Evolutionary conservation across 441 rosid species (phyloP).

Genomic region (Melastoma candidum): DNA sequence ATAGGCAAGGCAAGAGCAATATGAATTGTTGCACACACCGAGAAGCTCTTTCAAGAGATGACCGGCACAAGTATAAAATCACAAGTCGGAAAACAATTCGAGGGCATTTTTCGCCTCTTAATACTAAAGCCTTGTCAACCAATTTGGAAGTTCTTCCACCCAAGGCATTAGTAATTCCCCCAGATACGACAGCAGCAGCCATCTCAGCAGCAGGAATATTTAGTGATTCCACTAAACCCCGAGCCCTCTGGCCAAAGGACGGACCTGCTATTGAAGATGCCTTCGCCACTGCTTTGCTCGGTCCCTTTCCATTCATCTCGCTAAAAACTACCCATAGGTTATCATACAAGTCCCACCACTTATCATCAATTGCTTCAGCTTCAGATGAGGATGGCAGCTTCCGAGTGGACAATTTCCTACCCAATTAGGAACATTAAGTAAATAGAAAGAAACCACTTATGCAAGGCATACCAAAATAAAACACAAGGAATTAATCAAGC

Average conservation of each 20-base stretch:
- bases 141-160: constrained; percentile 77
- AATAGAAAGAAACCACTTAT: background rate
- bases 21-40: constrained; percentile 82
- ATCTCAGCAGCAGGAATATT: constrained; percentile 99
- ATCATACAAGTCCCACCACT: constrained; percentile 93
- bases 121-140: constrained; percentile 91
- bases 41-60: constrained; percentile 92
- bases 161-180: constrained; percentile 93
- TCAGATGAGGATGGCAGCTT: constrained; percentile 34
- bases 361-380: constrained; percentile 40
- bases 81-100: constrained; percentile 85
- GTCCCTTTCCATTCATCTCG: constrained; percentile 87
- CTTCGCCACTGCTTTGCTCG: constrained; percentile 57
- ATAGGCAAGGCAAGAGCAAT: constrained; percentile 75
- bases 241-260: constrained; percentile 95
- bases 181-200: constrained; percentile 99
- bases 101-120: constrained; percentile 95
- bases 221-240: constrained; percentile 93
- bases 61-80: constrained; percentile 70
- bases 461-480: too few relatives aligned
- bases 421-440: constrained; percentile 14
- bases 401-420: constrained; percentile 39
- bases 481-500: too few relatives aligned
- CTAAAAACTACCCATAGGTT: constrained; percentile 79
- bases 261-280: constrained; percentile 53